These are phyloP conservation scores for Gossypium gossypioides DNA, from an alignment of 441 rosid species.

Conservation along the genomic window DNA sequence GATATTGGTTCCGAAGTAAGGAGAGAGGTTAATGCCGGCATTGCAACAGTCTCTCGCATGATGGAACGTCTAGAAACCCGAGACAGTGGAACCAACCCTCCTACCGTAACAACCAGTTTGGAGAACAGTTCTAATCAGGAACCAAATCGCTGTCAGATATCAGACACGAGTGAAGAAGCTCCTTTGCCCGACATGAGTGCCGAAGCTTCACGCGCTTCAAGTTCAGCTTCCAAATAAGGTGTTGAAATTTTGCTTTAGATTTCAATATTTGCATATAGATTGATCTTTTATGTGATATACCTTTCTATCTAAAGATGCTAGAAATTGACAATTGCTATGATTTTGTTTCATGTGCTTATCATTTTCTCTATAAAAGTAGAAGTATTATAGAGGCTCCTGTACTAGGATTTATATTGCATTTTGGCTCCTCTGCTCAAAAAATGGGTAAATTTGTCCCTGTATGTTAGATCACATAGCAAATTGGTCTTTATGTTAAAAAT, in stretches of 20 bases:
- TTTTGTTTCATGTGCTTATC: not conserved
- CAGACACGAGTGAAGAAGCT: not conserved
- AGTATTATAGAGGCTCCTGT: no score
- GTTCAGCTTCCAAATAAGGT: not conserved
- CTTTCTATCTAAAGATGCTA: not conserved
- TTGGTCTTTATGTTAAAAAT: no score
- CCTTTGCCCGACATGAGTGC: not conserved
- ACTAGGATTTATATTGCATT: no score
- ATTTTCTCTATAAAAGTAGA: not conserved
- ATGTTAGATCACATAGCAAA: no score
- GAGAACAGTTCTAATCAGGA: slow-evolving; percentile 8
- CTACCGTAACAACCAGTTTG: slow-evolving; percentile 17
- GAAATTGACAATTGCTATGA: not conserved
- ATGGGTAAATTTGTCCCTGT: no score
- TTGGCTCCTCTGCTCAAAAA: no score
- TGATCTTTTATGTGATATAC: not conserved
- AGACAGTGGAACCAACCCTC: slow-evolving; percentile 13
- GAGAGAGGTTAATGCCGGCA: slow-evolving; percentile 56
- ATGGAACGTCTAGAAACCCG: slow-evolving; percentile 50
- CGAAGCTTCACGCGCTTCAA: not conserved
- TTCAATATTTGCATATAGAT: not conserved
- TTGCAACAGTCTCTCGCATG: slow-evolving; percentile 55
- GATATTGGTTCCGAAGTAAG: slow-evolving; percentile 56
- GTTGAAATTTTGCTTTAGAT: not conserved
- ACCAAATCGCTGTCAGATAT: not conserved